These are phyloP conservation scores for Wallacemonas sp. DNA, from an alignment of 208 protist genomes.

Conservation along the genomic window DNA sequence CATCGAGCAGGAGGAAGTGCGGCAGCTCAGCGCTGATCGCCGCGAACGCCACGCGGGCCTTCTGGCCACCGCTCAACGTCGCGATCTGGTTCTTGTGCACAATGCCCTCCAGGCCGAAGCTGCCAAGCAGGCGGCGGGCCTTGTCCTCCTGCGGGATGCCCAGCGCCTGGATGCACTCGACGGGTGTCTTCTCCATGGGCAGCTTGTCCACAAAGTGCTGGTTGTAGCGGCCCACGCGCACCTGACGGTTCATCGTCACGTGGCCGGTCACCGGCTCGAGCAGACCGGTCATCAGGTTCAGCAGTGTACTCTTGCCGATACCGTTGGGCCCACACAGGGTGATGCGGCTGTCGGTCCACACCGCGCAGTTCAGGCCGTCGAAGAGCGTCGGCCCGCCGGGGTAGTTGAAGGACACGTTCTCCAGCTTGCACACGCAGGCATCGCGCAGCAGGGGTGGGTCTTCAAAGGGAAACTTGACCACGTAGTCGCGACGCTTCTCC, in stretches of 20 bases:
- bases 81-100: slow-evolving; percentile 89
- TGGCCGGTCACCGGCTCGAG: slow-evolving; percentile 70
- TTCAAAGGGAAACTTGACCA: slow-evolving; percentile 87
- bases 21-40: slow-evolving; percentile 88
- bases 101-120: slow-evolving; percentile 86
- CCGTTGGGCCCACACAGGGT: slow-evolving; percentile 91
- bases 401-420: slow-evolving; percentile 86
- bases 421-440: slow-evolving; percentile 79
- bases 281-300: slow-evolving; percentile 89
- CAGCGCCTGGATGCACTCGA: slow-evolving; percentile 83
- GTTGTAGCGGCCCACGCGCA: slow-evolving; percentile 89
- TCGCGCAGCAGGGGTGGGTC: slow-evolving; percentile 77
- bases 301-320: slow-evolving; percentile 92
- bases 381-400: slow-evolving; percentile 71
- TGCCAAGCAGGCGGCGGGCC: slow-evolving; percentile 78
- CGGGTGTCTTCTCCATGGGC: slow-evolving; percentile 84
- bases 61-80: slow-evolving; percentile 94
- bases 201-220: slow-evolving; percentile 94
- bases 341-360: slow-evolving; percentile 90
- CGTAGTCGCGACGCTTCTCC: slow-evolving; percentile 86
- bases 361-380: slow-evolving; percentile 70
- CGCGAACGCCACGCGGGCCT: slow-evolving; percentile 93
- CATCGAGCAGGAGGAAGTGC: slow-evolving; percentile 95
- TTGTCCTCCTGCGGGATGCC: slow-evolving; percentile 76
- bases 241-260: slow-evolving; percentile 76